A percentile compares a stretch with the other conserved stretches of the same genome.
Conservation (phyloP, 352 stramenopile species). For the Bremia lactucae region DNA sequence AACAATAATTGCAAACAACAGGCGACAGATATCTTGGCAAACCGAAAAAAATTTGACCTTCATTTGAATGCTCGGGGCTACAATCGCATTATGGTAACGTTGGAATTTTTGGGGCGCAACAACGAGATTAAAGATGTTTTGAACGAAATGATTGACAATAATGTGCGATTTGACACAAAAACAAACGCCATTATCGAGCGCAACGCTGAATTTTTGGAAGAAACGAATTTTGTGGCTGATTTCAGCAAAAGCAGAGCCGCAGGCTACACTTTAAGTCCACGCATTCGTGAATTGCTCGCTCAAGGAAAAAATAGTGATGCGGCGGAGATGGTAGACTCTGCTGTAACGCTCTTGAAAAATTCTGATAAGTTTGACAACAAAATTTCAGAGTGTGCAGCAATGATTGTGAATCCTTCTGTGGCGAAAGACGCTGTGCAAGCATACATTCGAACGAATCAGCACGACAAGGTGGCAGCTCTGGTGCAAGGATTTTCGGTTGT, state of each 20-base stretch:
- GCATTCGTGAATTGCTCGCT: constrained; percentile 37
- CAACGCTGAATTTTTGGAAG: constrained; percentile 35
- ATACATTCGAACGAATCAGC: constrained; percentile 36
- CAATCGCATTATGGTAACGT: constrained; percentile 60
- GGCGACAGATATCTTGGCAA: constrained; percentile 56
- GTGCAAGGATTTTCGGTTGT: constrained; percentile 40
- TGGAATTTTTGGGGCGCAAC: constrained; percentile 60
- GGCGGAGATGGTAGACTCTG: constrained; percentile 29
- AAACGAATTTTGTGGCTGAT: constrained; percentile 25
- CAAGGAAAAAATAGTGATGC: constrained; percentile 26
- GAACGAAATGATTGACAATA: constrained; percentile 49
- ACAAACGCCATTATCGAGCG: constrained; percentile 47
- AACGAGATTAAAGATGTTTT: constrained; percentile 46
- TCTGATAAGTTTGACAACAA: constrained; percentile 21
- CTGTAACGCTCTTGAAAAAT: constrained; percentile 25
- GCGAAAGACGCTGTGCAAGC: constrained; percentile 32
- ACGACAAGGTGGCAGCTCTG: constrained; percentile 43
- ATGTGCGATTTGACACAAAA: constrained; percentile 44
- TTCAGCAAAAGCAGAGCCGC: constrained; percentile 16
- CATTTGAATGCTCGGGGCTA: constrained; percentile 54
- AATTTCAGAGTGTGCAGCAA: constrained; percentile 12
- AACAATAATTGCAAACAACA: constrained; percentile 64
- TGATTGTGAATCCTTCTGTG: constrained; percentile 32
- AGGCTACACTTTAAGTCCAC: constrained; percentile 24
- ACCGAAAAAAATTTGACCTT: constrained; percentile 70